phyloP scores from a whole-genome alignment of 2,329 filamentous ascomycete genomes.

The Dactylella cylindrospora region DNA sequence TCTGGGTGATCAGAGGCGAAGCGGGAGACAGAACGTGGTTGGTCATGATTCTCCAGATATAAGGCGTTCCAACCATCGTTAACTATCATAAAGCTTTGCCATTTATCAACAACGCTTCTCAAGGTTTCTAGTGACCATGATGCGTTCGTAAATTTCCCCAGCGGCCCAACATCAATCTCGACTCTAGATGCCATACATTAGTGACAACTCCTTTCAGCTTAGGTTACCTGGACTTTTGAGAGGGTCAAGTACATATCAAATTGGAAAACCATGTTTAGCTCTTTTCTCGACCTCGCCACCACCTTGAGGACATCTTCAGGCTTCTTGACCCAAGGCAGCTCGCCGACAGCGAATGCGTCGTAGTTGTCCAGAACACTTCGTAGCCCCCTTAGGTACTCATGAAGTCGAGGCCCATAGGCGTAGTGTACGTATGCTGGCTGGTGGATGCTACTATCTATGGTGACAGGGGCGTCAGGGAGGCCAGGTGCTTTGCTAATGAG shows the following conservation, averaged over 20 bases:
- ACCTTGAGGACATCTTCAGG: constrained; percentile 58
- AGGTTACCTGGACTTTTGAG: no score
- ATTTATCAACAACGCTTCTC: constrained; percentile 56
- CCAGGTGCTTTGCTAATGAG: constrained; percentile 66
- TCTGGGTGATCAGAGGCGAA: constrained; percentile 50
- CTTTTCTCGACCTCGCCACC: constrained; percentile 61
- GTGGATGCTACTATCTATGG: constrained; percentile 44
- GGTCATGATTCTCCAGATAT: constrained; percentile 46
- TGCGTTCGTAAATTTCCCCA: constrained; percentile 54
- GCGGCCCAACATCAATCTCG: constrained; percentile 56
- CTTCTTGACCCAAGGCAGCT: constrained; percentile 60
- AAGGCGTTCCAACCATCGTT: neutral
- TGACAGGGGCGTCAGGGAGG: constrained; percentile 63
- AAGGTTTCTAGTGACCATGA: constrained; percentile 58
- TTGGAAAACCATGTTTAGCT: constrained; percentile 72
- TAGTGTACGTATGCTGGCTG: constrained; percentile 61
- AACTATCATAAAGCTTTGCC: constrained; percentile 63
- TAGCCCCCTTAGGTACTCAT: constrained; percentile 70
- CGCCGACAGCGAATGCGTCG: constrained; percentile 68
- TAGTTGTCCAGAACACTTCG: constrained; percentile 62
- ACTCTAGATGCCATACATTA: no score
- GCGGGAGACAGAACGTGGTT: neutral
- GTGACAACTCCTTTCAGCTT: no score
- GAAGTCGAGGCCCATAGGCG: constrained; percentile 68
- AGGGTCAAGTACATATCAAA: no score